Base-by-base conservation (phyloP, 306 rosid species). In the Rosa chinensis region DNA sequence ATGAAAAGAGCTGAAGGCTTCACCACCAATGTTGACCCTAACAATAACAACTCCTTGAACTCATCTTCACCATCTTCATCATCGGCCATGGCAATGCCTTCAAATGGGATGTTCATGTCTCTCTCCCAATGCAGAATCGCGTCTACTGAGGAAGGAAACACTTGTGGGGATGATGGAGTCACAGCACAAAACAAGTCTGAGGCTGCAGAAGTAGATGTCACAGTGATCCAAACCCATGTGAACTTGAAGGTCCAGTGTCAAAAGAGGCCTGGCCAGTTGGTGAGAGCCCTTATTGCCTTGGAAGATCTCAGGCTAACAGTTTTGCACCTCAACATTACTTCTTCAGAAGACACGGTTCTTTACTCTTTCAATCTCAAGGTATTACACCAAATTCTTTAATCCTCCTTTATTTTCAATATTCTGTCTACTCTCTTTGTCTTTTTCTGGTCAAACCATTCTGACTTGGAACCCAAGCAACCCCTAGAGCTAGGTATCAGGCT, bases 291-390 rank as follows among this genome's bases (percentile, higher is more conserved):
- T 80, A 88, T 90, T 82, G 98, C 94, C 17, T 77, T 96, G 68
- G 96, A 96, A 77, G 90, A 93, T 50, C 98, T 91, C 45, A 81
- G 91, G 86, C 90, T 93, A 67, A 77, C 92, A 3, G 85, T 96
- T 79, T 77, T 95, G 76, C 99, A 95, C 84, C 97, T 95, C 73
- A 95, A 95, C 88, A 87, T 95, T 55, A 88, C 94, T 42, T 85
- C 98, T 11, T 87, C 90, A 39, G 88, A 77, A 11, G 55, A 81
- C 82, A 84, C 90, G 21, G 90, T 91, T 72, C 86, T 90, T 23
- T 95, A 91, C 91, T 91, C 97, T 71, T 84, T 95, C 90, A 93
- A 95, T 86, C 98, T 95, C 89, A 93, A 90, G 99, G 99, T 95
- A 87, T 79, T 84, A 77, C 75, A 67, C 25, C 44, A 16, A 37